Base-by-base conservation (phyloP, 495 filamentous ascomycete species). In the Talaromyces ruber region DNA sequence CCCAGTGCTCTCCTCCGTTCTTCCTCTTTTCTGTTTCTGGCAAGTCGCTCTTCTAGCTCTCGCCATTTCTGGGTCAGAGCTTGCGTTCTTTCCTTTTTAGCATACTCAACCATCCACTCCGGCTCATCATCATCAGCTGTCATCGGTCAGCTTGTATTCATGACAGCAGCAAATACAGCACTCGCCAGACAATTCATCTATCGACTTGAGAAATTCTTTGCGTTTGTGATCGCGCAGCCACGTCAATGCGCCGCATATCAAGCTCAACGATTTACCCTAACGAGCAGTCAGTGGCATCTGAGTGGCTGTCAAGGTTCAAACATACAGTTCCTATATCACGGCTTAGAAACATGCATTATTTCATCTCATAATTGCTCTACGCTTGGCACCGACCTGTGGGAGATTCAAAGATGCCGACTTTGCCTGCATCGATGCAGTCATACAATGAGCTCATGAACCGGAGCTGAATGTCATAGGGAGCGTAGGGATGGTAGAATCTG, bases 241-340 rank as follows among this genome's bases (percentile, higher is more conserved):
- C 1, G 94, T 97, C 64, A 98, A 74, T 34, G 94, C 85, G 58
- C 86, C 88, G 75, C 94, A 98, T 64, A 98, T 96, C 22, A 98
- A 77, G 68, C 94, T 98, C 18, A 98, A 72, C 2, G 95, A 97
- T 84, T 98, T 98, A n/a, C 94, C 93, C 87, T 93, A 61, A 9
- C 37, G 55, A 64, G 32, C 39, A 43, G 5, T 65, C 50, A 70
- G 59, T 57, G 16, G 6, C 22, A 24, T 24, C 26, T 7, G 18
- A 21, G 7, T n/a, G 8, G 7, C 6, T 53, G 50, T 56, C 47
- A 62, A 64, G 39, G 8, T 37, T 57, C 1, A 18, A 30, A 57
- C 25, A 71, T 69, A 78, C 76, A 67, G 76, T 80, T 56, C 77
- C 77, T 79, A 68, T 21, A 53, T 32, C 18, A 2, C 24, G 62